Conservation (phyloP, 2,329 filamentous ascomycete genomes). For the Diaporthe citriasiana region DNA sequence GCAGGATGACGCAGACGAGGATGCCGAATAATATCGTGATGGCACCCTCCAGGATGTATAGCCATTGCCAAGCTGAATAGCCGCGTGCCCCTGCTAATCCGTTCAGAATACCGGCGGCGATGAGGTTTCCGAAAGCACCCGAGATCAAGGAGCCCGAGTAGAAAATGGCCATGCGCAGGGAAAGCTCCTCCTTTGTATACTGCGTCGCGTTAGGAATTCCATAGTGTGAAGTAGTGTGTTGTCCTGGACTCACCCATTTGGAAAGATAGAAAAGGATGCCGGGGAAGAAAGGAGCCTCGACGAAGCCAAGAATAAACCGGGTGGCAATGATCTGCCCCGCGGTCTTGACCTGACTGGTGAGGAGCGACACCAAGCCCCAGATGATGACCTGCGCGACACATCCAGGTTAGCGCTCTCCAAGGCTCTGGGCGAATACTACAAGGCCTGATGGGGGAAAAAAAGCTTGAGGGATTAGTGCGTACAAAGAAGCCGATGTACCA, state of each 20-base stretch:
- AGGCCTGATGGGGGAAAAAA: not conserved
- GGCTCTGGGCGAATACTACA: not conserved
- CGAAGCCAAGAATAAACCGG: constrained; percentile 56
- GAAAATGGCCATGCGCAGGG: constrained; percentile 42
- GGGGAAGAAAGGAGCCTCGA: constrained; percentile 60
- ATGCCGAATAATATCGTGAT: constrained; percentile 40
- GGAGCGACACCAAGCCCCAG: constrained; percentile 45
- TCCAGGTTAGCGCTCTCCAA: constrained; percentile 13
- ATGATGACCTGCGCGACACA: constrained; percentile 16
- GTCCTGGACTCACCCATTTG: constrained; percentile 30
- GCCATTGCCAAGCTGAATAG: constrained; percentile 39
- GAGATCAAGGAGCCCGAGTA: constrained; percentile 39
- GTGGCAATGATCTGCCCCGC: constrained; percentile 53
- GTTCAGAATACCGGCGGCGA: constrained; percentile 39
- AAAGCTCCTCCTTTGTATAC: constrained; percentile 40
- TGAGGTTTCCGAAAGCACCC: constrained; percentile 41
- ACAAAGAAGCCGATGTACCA: constrained; percentile 56
- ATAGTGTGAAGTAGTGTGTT: not conserved
- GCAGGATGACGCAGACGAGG: constrained; percentile 36
- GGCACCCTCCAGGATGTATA: constrained; percentile 41
- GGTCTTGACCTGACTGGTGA: constrained; percentile 52
- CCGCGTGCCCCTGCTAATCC: constrained; percentile 36
- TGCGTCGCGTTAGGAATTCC: not conserved
- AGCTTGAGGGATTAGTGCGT: constrained; percentile 10
- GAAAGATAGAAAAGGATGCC: constrained; percentile 45